Conservation (phyloP, 2,329 filamentous ascomycete species). For the Emergomyces pasteurianus region DNA sequence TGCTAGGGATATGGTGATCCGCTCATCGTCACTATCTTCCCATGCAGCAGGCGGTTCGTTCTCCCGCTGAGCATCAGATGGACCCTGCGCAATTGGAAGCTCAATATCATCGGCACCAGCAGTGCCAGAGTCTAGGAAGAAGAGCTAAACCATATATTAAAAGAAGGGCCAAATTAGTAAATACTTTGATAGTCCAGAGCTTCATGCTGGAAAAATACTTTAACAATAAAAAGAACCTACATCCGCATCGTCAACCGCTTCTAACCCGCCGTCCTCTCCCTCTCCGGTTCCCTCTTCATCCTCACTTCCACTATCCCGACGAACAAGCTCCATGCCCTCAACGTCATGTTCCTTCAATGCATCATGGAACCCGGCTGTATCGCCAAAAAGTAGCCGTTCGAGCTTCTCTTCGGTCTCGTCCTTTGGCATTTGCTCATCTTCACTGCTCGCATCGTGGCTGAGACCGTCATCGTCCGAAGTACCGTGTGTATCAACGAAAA, state of each 20-base stretch:
- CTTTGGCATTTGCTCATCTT: conserved; percentile 36
- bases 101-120: conserved; percentile 20
- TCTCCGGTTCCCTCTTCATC: conserved; percentile 35
- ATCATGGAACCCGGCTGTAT: conserved; percentile 67
- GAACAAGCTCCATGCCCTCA: conserved; percentile 27
- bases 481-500: not conserved
- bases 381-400: conserved; percentile 78
- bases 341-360: conserved; percentile 51
- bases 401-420: conserved; percentile 76
- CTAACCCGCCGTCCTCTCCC: conserved; percentile 41
- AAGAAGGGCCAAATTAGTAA: not conserved
- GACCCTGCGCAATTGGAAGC: not conserved
- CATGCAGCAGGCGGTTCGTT: conserved; percentile 41
- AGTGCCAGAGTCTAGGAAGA: conserved; percentile 64
- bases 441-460: conserved; percentile 18
- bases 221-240: conserved; percentile 25
- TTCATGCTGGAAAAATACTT: not conserved
- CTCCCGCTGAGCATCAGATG: conserved; percentile 10
- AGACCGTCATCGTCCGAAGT: conserved; percentile 14
- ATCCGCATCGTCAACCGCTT: conserved; percentile 63
- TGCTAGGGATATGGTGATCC: conserved; percentile 70
- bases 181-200: not conserved
- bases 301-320: conserved; percentile 18
- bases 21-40: conserved; percentile 94
- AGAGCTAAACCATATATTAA: conserved; percentile 42